Conservation (phyloP, 192 early-diverging fungal genomes). For the Funneliformis geosporum region DNA sequence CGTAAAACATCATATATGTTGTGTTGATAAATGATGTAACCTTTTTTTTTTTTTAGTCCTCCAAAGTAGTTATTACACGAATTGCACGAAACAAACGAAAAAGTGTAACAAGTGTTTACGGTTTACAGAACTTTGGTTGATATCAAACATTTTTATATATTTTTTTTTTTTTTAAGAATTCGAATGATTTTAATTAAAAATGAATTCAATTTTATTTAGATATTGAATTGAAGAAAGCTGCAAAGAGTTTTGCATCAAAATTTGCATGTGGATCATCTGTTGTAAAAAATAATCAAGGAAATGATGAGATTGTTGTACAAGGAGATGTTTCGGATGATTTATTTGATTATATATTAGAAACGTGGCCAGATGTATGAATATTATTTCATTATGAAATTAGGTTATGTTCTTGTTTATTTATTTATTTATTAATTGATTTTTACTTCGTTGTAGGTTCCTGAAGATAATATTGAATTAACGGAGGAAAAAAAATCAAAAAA, state of each 20-base stretch:
- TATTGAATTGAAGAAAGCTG: conserved; percentile 95
- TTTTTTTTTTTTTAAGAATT: conserved; percentile 29
- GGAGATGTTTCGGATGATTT: conserved; percentile 94
- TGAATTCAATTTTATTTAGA: conserved; percentile 46
- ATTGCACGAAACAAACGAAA: conserved; percentile 93
- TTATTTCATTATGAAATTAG: conserved; percentile 7
- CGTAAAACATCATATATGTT: neutral
- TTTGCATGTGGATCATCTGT: conserved; percentile 96
- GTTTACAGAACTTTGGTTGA: conserved; percentile 88
- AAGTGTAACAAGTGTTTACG: conserved; percentile 80
- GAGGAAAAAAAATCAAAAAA: conserved; percentile 39
- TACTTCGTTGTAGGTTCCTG: conserved; percentile 56
- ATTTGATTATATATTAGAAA: conserved; percentile 75
- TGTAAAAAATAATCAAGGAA: conserved; percentile 88
- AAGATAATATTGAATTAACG: conserved; percentile 72
- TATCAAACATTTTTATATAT: neutral
- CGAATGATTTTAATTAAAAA: neutral
- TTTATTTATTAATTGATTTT: neutral
- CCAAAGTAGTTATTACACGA: conserved; percentile 47
- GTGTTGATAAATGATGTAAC: neutral
- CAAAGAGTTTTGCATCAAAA: conserved; percentile 93
- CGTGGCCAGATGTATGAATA: conserved; percentile 62
- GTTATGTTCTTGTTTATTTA: neutral
- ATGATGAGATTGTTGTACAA: conserved; percentile 95
- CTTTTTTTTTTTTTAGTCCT: neutral